Evolutionary conservation across 129 eudicot species (phyloP), one percentile per base, ranked within the genome.

Genomic region (Flaveria robusta): DNA sequence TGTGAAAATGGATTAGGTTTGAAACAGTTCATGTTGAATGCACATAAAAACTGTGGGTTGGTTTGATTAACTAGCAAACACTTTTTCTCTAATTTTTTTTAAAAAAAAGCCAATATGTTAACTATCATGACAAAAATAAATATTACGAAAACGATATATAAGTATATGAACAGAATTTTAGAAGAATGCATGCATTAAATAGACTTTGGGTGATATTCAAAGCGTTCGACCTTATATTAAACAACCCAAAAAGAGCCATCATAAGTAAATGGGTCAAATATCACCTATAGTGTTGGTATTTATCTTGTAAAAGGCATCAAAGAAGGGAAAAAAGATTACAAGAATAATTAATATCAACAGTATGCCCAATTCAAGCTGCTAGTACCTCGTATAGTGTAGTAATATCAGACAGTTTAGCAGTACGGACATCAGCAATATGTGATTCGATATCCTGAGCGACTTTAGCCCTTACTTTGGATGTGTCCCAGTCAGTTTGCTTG

Each of bases 401-500:
- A 15, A 93, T 85, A 67, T 93, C 98, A 68, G 91, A 84, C 68
- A 93, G 79, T 83, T 86, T 88, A 52, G 95, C 79, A 49, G 66
- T 71, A 58, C 92, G 88, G 74, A 93, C 89, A 64, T 86, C 86
- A 71, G 79, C 79, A 73, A 92, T 75, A 72, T 93, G 91, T 67
- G 94, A 90, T 66, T 90, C 97, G 18, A 93, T 83, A 80, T 90
- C 96, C 74, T 95, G 98, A 50, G 85, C 74, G 68, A 93, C 83
- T 84, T 93, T 93, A 58, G 83, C 88, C 84, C 89, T 81, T 68
- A 78, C 78, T 90, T 86, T 90, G 23, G 84, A 78, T 31, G 92
- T 26, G 74, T 93, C 96, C 96, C 98, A 93, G 52, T 90, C 87
- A 58, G 96, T 90, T 81, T 87, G 98, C 70, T 81, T 82, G 71